These are phyloP conservation scores for Alloteropsis angusta DNA, from an alignment of 202 grass and related monocot species.

Conservation along the genomic window DNA sequence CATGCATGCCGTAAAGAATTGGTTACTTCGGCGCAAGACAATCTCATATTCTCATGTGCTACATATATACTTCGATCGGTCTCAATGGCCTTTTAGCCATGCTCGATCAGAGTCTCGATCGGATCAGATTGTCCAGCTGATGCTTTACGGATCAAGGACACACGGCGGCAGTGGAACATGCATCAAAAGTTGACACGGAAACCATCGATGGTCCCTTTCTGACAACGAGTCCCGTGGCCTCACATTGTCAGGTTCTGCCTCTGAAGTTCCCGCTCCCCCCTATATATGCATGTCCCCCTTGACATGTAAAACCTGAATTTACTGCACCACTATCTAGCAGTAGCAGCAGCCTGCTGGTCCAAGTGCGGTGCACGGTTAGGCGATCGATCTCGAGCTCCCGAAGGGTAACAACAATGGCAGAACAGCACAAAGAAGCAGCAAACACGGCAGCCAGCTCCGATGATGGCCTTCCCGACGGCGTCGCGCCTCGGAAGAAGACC, in stretches of 20 bases:
- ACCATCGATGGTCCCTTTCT: neutral
- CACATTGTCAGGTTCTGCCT: neutral
- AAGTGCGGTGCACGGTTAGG: neutral
- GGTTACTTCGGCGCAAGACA: too few species aligned
- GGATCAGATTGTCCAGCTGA: neutral
- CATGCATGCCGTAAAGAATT: too few species aligned
- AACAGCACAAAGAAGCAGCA: neutral
- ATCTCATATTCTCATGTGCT: too few species aligned
- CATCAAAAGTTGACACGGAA: slow-evolving; percentile 6
- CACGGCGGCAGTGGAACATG: neutral
- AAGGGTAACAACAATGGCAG: neutral
- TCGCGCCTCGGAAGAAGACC: neutral
- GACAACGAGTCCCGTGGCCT: neutral
- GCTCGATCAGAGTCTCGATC: neutral
- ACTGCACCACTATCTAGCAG: neutral
- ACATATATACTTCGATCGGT: neutral
- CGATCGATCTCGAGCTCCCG: neutral
- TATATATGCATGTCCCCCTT: neutral
- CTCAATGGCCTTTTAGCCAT: too few species aligned
- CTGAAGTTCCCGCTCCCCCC: neutral
- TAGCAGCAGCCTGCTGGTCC: neutral
- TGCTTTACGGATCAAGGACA: neutral
- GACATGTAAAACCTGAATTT: neutral
- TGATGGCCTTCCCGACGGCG: neutral
- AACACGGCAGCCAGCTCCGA: neutral